Evolutionary conservation across 1,284 basidiomycete species (phyloP).

Genomic region (Neolentinus lepideus): DNA sequence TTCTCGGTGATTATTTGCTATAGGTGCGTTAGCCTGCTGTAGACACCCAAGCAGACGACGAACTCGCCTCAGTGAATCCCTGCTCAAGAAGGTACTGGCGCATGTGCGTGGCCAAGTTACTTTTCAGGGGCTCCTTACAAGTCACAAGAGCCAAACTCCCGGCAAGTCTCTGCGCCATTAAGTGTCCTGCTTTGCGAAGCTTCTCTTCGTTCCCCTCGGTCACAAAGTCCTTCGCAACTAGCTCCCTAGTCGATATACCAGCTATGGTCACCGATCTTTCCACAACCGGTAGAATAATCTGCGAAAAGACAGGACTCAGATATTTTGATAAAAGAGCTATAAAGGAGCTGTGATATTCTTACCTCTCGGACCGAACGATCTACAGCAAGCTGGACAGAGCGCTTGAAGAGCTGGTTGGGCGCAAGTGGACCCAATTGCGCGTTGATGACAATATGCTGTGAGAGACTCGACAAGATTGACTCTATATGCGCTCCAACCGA

Average conservation of each 20-base stretch:
- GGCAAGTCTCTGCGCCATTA: slow-evolving; percentile 97
- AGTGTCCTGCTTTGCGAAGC: slow-evolving; percentile 86
- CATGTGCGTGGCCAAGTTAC: slow-evolving; percentile 88
- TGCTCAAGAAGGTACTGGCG: slow-evolving; percentile 76
- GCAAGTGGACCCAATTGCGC: slow-evolving; percentile 67
- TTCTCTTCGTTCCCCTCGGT: slow-evolving; percentile 91
- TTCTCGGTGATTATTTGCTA: slow-evolving; percentile 61
- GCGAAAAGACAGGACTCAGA: slow-evolving; percentile 1
- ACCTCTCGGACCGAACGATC: slow-evolving; percentile 95
- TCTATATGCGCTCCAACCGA: slow-evolving; percentile 68
- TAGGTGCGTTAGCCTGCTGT: slow-evolving; percentile 1
- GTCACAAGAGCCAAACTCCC: slow-evolving; percentile 96
- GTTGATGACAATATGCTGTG: slow-evolving; percentile 76
- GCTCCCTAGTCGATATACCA: slow-evolving; percentile 93
- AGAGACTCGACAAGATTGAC: slow-evolving; percentile 70
- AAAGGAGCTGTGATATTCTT: slow-evolving; percentile 13
- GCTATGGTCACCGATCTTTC: slow-evolving; percentile 99
- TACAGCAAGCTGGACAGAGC: slow-evolving; percentile 87
- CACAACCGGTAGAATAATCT: slow-evolving; percentile 96
- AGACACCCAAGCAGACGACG: background rate
- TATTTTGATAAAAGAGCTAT: slow-evolving; percentile 1
- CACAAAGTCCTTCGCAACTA: slow-evolving; percentile 95
- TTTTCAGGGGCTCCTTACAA: slow-evolving; percentile 95
- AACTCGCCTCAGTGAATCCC: slow-evolving; percentile 76
- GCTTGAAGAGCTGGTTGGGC: slow-evolving; percentile 82